phyloP scores from a whole-genome alignment of 768 basidiomycete species.

The Termitomyces sp. region DNA sequence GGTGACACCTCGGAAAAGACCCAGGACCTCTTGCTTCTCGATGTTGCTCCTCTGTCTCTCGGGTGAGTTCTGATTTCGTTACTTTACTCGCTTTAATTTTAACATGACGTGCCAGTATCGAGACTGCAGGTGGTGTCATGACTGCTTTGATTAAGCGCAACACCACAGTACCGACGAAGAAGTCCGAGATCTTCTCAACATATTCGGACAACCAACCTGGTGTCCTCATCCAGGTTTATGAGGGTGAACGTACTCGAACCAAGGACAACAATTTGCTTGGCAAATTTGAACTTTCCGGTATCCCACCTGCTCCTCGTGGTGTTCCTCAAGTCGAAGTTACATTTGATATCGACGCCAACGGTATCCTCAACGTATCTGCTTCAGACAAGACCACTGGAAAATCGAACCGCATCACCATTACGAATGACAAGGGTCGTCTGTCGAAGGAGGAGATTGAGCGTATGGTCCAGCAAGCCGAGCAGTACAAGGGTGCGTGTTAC shows the following conservation, averaged over 20 bases:
- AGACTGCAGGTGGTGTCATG: slow-evolving; percentile 99
- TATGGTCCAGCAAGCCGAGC: slow-evolving; percentile 94
- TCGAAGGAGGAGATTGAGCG: slow-evolving; percentile 98
- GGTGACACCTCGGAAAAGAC: slow-evolving; percentile 99
- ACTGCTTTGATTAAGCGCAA: slow-evolving; percentile 98
- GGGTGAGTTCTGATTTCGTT: slow-evolving; percentile 29
- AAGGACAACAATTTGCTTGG: slow-evolving; percentile 99
- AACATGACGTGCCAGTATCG: slow-evolving; percentile 53
- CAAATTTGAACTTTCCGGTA: slow-evolving; percentile 96
- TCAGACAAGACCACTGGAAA: slow-evolving; percentile 97
- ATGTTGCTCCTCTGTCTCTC: slow-evolving; percentile 83
- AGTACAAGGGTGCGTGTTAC: slow-evolving; percentile 61
- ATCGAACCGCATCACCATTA: slow-evolving; percentile 90
- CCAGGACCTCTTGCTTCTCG: slow-evolving; percentile 91
- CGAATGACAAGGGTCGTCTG: slow-evolving; percentile 94
- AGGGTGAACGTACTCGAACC: slow-evolving; percentile 97
- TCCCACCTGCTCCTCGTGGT: slow-evolving; percentile 95
- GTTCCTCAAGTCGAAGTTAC: slow-evolving; percentile 98
- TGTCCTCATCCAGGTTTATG: slow-evolving; percentile 96
- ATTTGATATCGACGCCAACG: slow-evolving; percentile 97
- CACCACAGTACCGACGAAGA: slow-evolving; percentile 98
- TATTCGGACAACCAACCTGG: slow-evolving; percentile 99
- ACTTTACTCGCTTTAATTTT: slow-evolving; percentile 11
- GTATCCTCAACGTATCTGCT: slow-evolving; percentile 93
- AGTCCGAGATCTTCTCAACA: slow-evolving; percentile 97